These are phyloP conservation scores for Parasitella parasitica DNA, from an alignment of 371 early-diverging fungal species.

Conservation along the genomic window DNA sequence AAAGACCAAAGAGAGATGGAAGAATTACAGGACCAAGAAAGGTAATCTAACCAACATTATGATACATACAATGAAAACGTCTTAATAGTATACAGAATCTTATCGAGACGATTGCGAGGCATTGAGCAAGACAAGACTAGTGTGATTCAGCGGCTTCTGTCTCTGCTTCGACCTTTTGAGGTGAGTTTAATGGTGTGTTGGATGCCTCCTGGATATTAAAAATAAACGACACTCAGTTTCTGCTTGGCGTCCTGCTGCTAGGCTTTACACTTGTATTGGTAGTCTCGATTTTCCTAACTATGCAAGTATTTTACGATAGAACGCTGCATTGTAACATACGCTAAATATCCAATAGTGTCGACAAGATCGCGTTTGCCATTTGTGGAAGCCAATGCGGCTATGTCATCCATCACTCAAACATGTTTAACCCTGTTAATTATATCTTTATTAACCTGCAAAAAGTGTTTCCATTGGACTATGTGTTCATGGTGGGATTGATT, in stretches of 20 bases:
- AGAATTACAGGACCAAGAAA: conserved; percentile 51
- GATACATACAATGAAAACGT: background rate
- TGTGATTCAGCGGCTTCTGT: conserved; percentile 25
- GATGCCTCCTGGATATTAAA: conserved; percentile 2
- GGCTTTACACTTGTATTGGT: conserved; percentile 35
- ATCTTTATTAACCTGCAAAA: conserved; percentile 57
- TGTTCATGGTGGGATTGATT: conserved; percentile 62
- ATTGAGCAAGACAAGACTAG: conserved; percentile 37
- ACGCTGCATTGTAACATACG: too few relatives aligned
- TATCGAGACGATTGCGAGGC: conserved; percentile 28
- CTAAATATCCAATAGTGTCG: conserved; percentile 25
- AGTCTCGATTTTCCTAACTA: conserved; percentile 56
- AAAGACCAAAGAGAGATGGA: conserved; percentile 47
- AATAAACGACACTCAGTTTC: conserved; percentile 31
- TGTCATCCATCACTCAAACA: conserved; percentile 53
- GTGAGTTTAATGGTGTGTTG: conserved; percentile 20
- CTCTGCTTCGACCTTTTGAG: conserved; percentile 42
- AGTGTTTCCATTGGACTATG: conserved; percentile 63
- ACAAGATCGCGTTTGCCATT: conserved; percentile 55
- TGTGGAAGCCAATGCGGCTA: conserved; percentile 72
- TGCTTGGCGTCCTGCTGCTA: conserved; percentile 37
- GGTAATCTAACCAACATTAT: conserved; percentile 19
- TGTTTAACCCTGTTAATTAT: conserved; percentile 66
- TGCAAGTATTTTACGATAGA: too few relatives aligned
- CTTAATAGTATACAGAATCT: conserved; percentile 20